Evolutionary conservation across 176 grass and related monocot genomes (phyloP), one percentile per base, ranked within the genome.

Genomic region (Oryza nivara): DNA sequence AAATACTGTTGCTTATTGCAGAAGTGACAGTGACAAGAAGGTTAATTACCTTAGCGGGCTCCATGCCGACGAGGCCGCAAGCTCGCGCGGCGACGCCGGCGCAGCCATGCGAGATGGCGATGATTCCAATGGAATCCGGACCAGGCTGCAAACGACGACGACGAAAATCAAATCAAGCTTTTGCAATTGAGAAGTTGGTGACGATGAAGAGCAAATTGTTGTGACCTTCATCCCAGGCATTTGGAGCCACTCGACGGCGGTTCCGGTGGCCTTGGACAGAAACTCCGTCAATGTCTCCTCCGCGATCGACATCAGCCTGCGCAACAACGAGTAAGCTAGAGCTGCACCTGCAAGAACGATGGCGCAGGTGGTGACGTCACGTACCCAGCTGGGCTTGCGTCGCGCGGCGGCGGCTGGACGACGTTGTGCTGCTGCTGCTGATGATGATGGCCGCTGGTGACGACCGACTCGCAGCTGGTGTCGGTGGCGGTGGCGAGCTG

Each of bases 41-140:
- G 38, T 40, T 40, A 40, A 40, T 61, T 89, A 96, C 97, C 89
- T 94, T 99, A 0, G 92, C 91, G 78, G 97, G 91, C 75, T 99
- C 97, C 80, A 99, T 91, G 86, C 97, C 85, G 47, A 99, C 92
- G 17, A 99, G 93, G 84, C 92, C 93, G 78, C 93, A 99, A 85
- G 97, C 97, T 82, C 93, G 86, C 79, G 97, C 89, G 26, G 97
- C 97, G 11, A 99, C 86, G 65, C 97, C 97, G 25, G 83, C 81
- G 82, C 97, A 99, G 51, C 94, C 90, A 72, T 94, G 93, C 69
- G 97, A 99, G 88, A 99, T 93, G 89, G 97, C 91, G 67, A 99
- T 89, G 93, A 96, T 99, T 99, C 97, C 97, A 90, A 92, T 94
- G 88, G 97, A 99, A 99, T 99, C 97, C 93, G 97, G 97, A 99